Base-by-base conservation (phyloP, 805 yeast genomes). In the Kuraishia piskuri region DNA sequence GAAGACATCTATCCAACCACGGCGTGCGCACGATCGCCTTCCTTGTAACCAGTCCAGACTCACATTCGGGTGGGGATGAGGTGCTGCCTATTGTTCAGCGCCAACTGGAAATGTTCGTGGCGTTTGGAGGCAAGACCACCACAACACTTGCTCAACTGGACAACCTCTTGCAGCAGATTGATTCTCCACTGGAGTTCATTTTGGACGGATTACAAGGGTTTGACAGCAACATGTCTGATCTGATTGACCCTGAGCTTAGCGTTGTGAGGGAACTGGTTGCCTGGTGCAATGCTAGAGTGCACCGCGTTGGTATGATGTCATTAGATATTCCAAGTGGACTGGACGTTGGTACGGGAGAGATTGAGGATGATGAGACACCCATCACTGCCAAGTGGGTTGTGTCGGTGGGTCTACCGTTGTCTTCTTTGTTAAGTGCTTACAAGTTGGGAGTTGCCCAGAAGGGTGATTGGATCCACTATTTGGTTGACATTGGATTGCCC, bases 161-260 rank as follows among this genome's bases (percentile, higher is more conserved):
- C 53, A 66, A 50, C 22, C 66, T 68, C 40, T 65, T 73, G 58
- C 71, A 64, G 12, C 76, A 77, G 54, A 68, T 83, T 45, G 87
- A 84, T 48, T 78, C 88, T 1, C 94, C 96, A 0, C 81, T 88
- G 17, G 96, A 90, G 63, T 72, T 90, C 55, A 78, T 90, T 9
- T 63, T 90, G 20, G 97, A 90, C 66, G 94, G 90, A 1, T 72
- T 90, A 59, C 96, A 88, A 63, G 97, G 96, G 0, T 85, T 80
- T 58, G 94, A 88, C 59, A 78, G 82, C 22, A 86, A 79, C 53
- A 67, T 88, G 51, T 76, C 77, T 31, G 94, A 87, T 63, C 66
- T 84, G 45, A 72, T 69, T 51, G 75, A 69, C 17, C 66, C 66
- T 49, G 84, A 79, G 51, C 58, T 74, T 21, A 60, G 67, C 22